Evolutionary conservation across 352 stramenopile genomes (phyloP).

Genomic region (Globisporangium perplexum): DNA sequence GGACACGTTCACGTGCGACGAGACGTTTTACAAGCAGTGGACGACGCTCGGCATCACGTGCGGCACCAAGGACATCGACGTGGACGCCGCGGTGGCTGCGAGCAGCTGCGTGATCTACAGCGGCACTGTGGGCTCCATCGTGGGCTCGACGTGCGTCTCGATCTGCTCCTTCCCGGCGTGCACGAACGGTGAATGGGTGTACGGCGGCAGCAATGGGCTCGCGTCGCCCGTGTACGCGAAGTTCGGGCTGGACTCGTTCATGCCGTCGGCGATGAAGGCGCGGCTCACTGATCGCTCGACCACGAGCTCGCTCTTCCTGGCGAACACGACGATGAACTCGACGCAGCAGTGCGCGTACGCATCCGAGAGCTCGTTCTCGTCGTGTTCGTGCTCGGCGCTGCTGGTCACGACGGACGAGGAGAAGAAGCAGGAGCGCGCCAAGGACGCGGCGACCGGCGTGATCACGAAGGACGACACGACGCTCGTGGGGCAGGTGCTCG

Average conservation of each 20-base stretch:
- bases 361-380: conserved; percentile 58
- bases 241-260: conserved; percentile 47
- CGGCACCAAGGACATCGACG: conserved; percentile 34
- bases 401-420: conserved; percentile 41
- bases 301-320: conserved; percentile 36
- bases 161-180: conserved; percentile 78
- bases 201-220: conserved; percentile 55
- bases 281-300: conserved; percentile 31
- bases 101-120: conserved; percentile 78
- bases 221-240: conserved; percentile 58
- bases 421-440: conserved; percentile 57
- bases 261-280: conserved; percentile 37
- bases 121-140: conserved; percentile 34
- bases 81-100: conserved; percentile 38
- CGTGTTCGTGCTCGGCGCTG: conserved; percentile 59
- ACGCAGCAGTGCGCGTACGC: conserved; percentile 58
- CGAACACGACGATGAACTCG: conserved; percentile 55
- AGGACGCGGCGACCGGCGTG: conserved; percentile 34
- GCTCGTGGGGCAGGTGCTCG: conserved; percentile 47
- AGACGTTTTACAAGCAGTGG: conserved; percentile 77
- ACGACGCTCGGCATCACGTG: conserved; percentile 62
- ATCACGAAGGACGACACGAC: conserved; percentile 67
- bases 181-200: conserved; percentile 49
- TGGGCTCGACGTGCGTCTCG: conserved; percentile 61
- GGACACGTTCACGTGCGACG: conserved; percentile 61